Evolutionary conservation across 1,284 basidiomycete genomes (phyloP), one percentile per base, ranked within the genome.

Genomic region (Apiotrichum laibachii): DNA sequence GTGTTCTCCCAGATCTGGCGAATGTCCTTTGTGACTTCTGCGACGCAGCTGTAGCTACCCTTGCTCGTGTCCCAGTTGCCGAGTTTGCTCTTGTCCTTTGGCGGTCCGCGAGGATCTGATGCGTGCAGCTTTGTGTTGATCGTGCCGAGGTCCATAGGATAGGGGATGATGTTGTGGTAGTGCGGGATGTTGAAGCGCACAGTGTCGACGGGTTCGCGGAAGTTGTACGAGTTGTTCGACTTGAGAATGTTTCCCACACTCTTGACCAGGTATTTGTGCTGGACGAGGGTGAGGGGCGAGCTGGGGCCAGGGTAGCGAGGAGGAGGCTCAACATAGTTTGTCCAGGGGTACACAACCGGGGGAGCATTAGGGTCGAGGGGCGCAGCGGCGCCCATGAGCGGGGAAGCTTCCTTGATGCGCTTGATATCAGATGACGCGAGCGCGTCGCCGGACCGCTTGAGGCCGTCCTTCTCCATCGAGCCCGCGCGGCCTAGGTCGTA

Each of bases 111-210:
- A 5, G 90, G 88, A 68, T 89, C 90, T 11, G 88, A 89, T 1
- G 88, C 85, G 34, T 77, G 72, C 43, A 97, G 82, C 79, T 97
- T 96, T 69, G 85, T 85, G 78, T 98, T 95, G 63, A 98, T 85
- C 22, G 94, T 96, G n/a, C 86, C 84, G 52, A 99, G 84, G 76
- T 99, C 96, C 91, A 97, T 97, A 0, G 96, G 96, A 37, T 84
- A 85, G 70, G 87, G 89, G 79, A 99, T 86, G 72, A 98, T 86
- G 56, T 83, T 83, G 48, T 84, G 85, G 72, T 99, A 99, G 73
- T 95, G 92, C 15, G 93, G 96, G 62, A 99, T 89, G 67, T 87
- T 87, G 64, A 97, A 84, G 1, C 85, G 88, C 64, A 95, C 83
- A n/a, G 87, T 84, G 73, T 99, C 94, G 60, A 99, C 96, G 19